phyloP scores from a whole-genome alignment of 768 basidiomycete species.

The Leccinum uliginosum region DNA sequence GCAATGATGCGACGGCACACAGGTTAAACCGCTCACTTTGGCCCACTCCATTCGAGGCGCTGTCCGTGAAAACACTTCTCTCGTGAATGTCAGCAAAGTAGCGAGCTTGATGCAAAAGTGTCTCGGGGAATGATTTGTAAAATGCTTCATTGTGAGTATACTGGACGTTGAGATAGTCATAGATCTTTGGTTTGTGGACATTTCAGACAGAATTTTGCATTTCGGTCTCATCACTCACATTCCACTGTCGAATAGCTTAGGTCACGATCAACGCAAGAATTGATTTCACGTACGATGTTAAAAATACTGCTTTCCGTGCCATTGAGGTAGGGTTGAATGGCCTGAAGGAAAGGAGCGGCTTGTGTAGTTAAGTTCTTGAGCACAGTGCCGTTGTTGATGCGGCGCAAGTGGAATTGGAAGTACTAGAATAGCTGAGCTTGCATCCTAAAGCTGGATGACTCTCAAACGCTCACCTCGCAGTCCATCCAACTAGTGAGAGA shows the following conservation, averaged over 20 bases:
- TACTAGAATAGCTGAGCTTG: constrained; percentile 14
- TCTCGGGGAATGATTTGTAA: constrained; percentile 64
- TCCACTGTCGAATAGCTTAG: constrained; percentile 49
- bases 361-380: constrained; percentile 54
- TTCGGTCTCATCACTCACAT: constrained; percentile 43
- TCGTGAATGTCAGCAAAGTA: constrained; percentile 77
- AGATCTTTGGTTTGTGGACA: constrained; percentile 43
- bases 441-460: background rate
- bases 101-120: constrained; percentile 66
- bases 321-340: constrained; percentile 62
- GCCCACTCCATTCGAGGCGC: constrained; percentile 55
- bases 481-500: constrained; percentile 77
- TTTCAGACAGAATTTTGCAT: background rate
- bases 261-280: background rate
- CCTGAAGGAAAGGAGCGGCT: constrained; percentile 62
- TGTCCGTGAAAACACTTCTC: constrained; percentile 64
- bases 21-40: constrained; percentile 52
- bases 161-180: constrained; percentile 72
- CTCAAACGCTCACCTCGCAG: constrained; percentile 38
- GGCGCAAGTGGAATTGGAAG: constrained; percentile 23
- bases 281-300: constrained; percentile 52
- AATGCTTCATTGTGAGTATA: constrained; percentile 79
- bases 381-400: constrained; percentile 25
- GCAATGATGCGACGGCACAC: background rate
- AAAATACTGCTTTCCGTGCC: constrained; percentile 58